Percentiles rank a stretch among this genome's conserved stretches.
These are phyloP conservation scores for Tolypocladium pustulatum DNA, from an alignment of 2,329 filamentous ascomycete genomes.

Conservation along the genomic window DNA sequence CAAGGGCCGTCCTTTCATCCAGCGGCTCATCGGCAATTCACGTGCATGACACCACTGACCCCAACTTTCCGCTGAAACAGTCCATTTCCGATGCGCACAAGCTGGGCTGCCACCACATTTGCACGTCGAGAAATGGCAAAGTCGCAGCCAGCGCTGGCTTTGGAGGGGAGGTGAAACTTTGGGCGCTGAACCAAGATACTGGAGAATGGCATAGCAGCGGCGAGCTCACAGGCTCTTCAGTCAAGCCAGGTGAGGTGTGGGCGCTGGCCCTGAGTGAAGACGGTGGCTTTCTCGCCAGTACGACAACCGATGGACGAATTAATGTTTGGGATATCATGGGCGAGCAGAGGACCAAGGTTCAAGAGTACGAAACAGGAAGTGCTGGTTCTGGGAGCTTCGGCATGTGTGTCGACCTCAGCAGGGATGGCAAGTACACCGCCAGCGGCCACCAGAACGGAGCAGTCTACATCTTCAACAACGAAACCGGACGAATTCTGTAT, in stretches of 20 bases:
- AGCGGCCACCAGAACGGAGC: constrained; percentile 88
- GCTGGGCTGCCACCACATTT: constrained; percentile 85
- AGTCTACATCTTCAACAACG: constrained; percentile 92
- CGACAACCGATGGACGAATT: constrained; percentile 77
- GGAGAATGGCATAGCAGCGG: constrained; percentile 37
- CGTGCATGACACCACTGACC: constrained; percentile 62
- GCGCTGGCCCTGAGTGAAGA: constrained; percentile 76
- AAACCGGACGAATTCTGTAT: constrained; percentile 74
- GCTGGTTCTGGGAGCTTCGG: constrained; percentile 77
- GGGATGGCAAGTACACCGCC: constrained; percentile 75
- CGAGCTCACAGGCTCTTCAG: constrained; percentile 31
- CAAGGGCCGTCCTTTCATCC: constrained; percentile 65
- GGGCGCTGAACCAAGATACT: constrained; percentile 51
- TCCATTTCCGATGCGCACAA: constrained; percentile 72
- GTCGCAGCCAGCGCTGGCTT: constrained; percentile 80
- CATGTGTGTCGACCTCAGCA: constrained; percentile 70
- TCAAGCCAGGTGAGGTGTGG: constrained; percentile 68
- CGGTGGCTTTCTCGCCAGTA: constrained; percentile 75
- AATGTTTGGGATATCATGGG: constrained; percentile 71
- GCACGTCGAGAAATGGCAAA: constrained; percentile 56
- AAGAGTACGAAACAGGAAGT: constrained; percentile 70
- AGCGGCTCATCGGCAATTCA: constrained; percentile 77
- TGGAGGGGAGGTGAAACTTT: constrained; percentile 77
- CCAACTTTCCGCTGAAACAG: constrained; percentile 68
- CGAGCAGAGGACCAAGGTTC: constrained; percentile 51